Conservation (phyloP, 179 eudicot species). For the Beta macrorhiza region DNA sequence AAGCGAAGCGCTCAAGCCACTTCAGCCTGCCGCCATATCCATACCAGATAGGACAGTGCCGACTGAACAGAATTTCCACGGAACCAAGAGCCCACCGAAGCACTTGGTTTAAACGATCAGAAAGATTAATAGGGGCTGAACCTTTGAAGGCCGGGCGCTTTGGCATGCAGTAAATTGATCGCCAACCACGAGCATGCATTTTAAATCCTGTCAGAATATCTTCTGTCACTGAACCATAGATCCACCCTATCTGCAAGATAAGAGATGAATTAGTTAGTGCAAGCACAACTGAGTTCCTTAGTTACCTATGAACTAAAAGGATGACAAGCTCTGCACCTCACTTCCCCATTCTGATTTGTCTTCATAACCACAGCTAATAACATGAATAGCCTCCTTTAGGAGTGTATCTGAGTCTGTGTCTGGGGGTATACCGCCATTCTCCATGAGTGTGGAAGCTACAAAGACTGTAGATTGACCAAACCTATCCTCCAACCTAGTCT, state of each 20-base stretch:
- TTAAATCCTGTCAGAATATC: slow-evolving; percentile 91
- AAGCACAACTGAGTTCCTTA: too few relatives aligned
- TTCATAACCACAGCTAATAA: slow-evolving; percentile 87
- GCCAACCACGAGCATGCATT: slow-evolving; percentile 95
- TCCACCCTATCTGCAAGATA: slow-evolving; percentile 77
- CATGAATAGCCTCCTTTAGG: slow-evolving; percentile 83
- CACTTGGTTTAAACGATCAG: slow-evolving; percentile 79
- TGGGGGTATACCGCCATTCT: slow-evolving; percentile 77
- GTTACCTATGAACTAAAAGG: background rate
- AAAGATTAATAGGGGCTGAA: slow-evolving; percentile 83
- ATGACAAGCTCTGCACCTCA: slow-evolving; percentile 48
- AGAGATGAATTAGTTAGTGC: background rate
- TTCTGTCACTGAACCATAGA: slow-evolving; percentile 85
- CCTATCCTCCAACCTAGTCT: slow-evolving; percentile 64
- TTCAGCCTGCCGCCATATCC: slow-evolving; percentile 73
- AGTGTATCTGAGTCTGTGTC: slow-evolving; percentile 67
- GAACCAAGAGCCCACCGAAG: slow-evolving; percentile 90
- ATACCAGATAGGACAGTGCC: slow-evolving; percentile 87
- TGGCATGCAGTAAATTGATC: slow-evolving; percentile 89
- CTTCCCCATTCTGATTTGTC: slow-evolving; percentile 84
- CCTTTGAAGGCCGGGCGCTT: slow-evolving; percentile 80
- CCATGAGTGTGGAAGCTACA: slow-evolving; percentile 77
- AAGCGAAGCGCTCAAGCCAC: slow-evolving; percentile 81
- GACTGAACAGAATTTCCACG: slow-evolving; percentile 71
- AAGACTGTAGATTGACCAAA: slow-evolving; percentile 74